phyloP scores from a whole-genome alignment of 345 rosid species.

The Eutrema yunnanense region DNA sequence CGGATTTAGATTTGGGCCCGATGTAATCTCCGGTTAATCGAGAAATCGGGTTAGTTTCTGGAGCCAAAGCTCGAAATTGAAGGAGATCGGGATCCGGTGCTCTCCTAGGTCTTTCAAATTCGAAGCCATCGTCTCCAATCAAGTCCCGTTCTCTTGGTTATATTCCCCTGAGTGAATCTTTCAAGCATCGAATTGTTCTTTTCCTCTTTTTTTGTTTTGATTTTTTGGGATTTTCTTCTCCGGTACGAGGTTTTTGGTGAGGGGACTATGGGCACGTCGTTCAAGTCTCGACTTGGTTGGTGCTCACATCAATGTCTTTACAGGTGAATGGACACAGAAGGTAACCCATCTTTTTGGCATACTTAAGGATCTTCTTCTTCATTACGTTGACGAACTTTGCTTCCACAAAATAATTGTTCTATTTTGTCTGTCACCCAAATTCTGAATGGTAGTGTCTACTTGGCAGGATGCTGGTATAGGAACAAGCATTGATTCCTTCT shows the following conservation, averaged over 20 bases:
- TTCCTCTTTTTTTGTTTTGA: too few relatives aligned
- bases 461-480: conserved; percentile 99
- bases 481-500: conserved; percentile 96
- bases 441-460: conserved; percentile 22
- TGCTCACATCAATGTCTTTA: conserved; percentile 97
- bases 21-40: too few relatives aligned
- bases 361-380: neutral
- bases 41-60: too few relatives aligned
- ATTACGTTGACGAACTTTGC: neutral
- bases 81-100: too few relatives aligned
- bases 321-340: conserved; percentile 99
- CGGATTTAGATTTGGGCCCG: too few relatives aligned
- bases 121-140: too few relatives aligned
- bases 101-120: too few relatives aligned
- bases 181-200: too few relatives aligned
- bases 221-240: too few relatives aligned
- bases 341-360: conserved; percentile 26
- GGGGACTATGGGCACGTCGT: conserved; percentile 94
- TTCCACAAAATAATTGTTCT: neutral
- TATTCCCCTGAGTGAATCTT: too few relatives aligned
- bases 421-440: neutral
- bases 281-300: conserved; percentile 90
- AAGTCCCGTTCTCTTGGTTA: too few relatives aligned
- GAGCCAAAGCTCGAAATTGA: too few relatives aligned
- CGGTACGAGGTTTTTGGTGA: conserved; percentile 32